Conservation (phyloP, 495 filamentous ascomycete species). For the Penicillium silybi region DNA sequence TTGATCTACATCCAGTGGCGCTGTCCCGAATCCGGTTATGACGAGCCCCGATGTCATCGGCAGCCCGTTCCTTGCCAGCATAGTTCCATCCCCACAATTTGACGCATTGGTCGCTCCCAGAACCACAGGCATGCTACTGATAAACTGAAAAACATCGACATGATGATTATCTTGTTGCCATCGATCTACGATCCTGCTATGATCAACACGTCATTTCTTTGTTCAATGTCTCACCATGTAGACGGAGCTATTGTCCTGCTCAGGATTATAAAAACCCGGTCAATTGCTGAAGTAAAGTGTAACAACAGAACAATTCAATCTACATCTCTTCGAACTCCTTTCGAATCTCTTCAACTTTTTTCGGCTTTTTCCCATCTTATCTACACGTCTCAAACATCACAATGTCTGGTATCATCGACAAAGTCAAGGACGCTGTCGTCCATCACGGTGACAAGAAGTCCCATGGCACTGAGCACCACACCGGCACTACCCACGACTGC, state of each 20-base stretch:
- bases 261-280: background rate
- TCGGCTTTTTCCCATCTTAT: background rate
- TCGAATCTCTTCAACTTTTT: background rate
- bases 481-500: conserved; percentile 6
- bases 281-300: background rate
- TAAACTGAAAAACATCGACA: background rate
- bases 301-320: background rate
- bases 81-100: background rate
- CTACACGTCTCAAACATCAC: conserved; percentile 22
- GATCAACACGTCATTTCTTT: conserved; percentile 3
- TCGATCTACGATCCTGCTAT: background rate
- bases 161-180: background rate
- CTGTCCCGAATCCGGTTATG: background rate
- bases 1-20: conserved; percentile 3
- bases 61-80: conserved; percentile 1
- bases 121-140: background rate
- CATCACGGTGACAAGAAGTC: conserved; percentile 25
- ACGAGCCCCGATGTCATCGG: conserved; percentile 3
- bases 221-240: background rate
- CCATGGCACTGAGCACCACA: background rate
- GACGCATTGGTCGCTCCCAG: background rate
- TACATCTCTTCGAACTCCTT: background rate
- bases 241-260: background rate
- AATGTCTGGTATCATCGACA: conserved; percentile 63
- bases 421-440: conserved; percentile 62